These are phyloP conservation scores for Neurospora tetrasperma DNA, from an alignment of 495 filamentous ascomycete species.

Conservation along the genomic window DNA sequence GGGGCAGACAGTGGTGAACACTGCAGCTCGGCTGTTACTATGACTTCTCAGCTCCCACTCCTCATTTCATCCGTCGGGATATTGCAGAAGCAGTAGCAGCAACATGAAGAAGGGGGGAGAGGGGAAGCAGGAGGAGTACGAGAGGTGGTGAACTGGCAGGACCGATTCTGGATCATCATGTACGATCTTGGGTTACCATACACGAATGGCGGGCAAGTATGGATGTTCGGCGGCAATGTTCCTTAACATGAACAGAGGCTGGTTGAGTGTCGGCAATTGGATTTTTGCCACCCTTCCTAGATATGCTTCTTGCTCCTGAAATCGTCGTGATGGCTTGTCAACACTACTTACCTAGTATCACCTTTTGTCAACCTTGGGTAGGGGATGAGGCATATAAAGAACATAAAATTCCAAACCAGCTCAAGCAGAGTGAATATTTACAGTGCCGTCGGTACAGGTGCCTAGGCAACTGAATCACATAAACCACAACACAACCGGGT, in stretches of 20 bases:
- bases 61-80: not conserved
- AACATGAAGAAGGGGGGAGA: not conserved
- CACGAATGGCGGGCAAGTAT: too few relatives aligned
- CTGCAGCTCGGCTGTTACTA: not conserved
- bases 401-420: too few relatives aligned
- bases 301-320: not conserved
- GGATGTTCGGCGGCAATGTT: not conserved
- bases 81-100: not conserved
- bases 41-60: not conserved
- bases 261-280: too few relatives aligned
- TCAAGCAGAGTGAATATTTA: too few relatives aligned
- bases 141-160: not conserved
- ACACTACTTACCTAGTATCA: not conserved
- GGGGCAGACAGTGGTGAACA: too few relatives aligned
- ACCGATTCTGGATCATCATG: not conserved
- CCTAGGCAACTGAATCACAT: not conserved
- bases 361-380: not conserved
- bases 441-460: too few relatives aligned
- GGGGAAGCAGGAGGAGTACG: not conserved
- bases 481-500: not conserved
- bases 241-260: too few relatives aligned
- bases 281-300: not conserved
- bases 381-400: too few relatives aligned
- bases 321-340: not conserved
- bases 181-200: not conserved